Evolutionary conservation across 2,329 filamentous ascomycete species (phyloP).

Genomic region (Colletotrichum magnum): DNA sequence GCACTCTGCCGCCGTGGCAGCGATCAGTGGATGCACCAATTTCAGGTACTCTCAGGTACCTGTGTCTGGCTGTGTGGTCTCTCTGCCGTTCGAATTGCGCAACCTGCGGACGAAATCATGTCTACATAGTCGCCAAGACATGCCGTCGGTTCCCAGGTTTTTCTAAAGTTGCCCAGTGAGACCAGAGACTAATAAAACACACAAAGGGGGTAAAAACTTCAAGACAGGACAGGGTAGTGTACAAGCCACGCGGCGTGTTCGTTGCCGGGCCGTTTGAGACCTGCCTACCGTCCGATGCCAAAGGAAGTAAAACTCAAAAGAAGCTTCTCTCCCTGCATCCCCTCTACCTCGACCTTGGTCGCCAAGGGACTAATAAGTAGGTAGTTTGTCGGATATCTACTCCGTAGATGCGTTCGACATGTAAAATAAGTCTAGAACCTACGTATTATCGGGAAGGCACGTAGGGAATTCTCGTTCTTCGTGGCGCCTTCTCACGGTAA

Average conservation of each 20-base stretch:
- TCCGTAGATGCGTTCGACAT: no score
- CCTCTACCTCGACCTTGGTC: not conserved
- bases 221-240: not conserved
- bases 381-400: no score
- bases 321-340: not conserved
- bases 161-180: slow-evolving; percentile 5
- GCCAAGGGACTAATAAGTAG: not conserved
- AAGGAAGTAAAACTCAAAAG: not conserved
- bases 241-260: slow-evolving; percentile 2
- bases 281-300: slow-evolving; percentile 13
- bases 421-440: no score
- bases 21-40: slow-evolving; percentile 38
- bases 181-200: not conserved
- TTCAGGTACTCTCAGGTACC: slow-evolving; percentile 1
- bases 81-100: not conserved
- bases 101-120: not conserved
- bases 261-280: slow-evolving; percentile 17
- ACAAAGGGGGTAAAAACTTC: not conserved
- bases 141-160: not conserved
- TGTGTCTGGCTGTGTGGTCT: no score
- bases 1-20: slow-evolving; percentile 6
- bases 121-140: not conserved
- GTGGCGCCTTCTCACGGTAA: no score
- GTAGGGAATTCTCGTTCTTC: no score
- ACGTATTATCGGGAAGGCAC: no score